A percentile compares a stretch with the other conserved stretches of the same genome.
Conservation (phyloP, 2,329 filamentous ascomycete genomes). For the Ceratocystis colombiana region DNA sequence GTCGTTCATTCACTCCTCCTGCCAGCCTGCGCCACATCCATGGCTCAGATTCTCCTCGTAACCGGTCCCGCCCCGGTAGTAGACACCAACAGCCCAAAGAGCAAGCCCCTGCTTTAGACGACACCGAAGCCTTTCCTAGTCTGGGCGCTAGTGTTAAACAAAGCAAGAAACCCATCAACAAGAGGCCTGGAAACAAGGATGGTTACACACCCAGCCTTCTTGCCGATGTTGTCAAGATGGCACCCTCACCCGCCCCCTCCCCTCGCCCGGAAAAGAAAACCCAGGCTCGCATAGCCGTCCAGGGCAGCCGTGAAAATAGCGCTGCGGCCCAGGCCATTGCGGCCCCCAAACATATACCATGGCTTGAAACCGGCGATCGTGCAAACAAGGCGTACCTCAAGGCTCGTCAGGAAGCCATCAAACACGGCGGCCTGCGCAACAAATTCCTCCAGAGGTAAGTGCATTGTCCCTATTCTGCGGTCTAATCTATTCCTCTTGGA, state of each 20-base stretch:
- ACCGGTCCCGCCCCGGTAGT: constrained; percentile 75
- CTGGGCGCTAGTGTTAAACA: constrained; percentile 65
- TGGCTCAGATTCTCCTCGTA: constrained; percentile 52
- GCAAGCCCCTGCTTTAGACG: constrained; percentile 67
- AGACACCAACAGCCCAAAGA: constrained; percentile 51
- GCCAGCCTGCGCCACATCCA: constrained; percentile 59
- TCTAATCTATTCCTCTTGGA: neutral
- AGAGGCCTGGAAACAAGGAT: constrained; percentile 74
- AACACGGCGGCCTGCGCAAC: constrained; percentile 90
- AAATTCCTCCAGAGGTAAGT: constrained; percentile 87
- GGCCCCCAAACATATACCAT: constrained; percentile 83
- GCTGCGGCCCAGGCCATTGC: constrained; percentile 73
- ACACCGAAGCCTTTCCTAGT: constrained; percentile 89
- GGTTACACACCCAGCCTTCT: constrained; percentile 63
- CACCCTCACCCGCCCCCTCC: constrained; percentile 66
- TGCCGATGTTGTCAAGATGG: constrained; percentile 92
- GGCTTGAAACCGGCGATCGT: constrained; percentile 84
- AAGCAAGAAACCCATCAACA: constrained; percentile 86
- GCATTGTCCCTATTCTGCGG: neutral
- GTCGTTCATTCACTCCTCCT: constrained; percentile 51
- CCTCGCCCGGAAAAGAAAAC: constrained; percentile 50
- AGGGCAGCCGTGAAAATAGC: constrained; percentile 63
- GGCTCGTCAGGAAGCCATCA: constrained; percentile 88
- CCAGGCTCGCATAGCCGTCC: constrained; percentile 50
- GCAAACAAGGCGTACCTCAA: constrained; percentile 93